These are phyloP conservation scores for Microcos paniculata DNA, from an alignment of 345 rosid species.

Conservation along the genomic window DNA sequence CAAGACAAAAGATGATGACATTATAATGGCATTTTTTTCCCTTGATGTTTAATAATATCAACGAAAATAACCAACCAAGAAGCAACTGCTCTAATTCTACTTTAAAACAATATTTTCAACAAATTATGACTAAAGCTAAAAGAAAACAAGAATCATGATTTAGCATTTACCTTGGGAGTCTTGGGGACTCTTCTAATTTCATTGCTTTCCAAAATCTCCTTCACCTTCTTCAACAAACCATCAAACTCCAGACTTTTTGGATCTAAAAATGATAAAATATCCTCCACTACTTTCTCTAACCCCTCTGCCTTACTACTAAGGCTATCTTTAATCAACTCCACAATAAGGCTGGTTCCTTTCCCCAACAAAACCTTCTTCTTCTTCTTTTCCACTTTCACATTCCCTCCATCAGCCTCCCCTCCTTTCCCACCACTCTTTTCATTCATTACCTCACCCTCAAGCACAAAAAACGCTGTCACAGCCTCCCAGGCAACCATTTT, in stretches of 20 bases:
- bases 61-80: neutral
- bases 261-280: constrained; percentile 43
- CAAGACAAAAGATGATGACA: neutral
- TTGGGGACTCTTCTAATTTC: constrained; percentile 93
- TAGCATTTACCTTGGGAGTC: constrained; percentile 68
- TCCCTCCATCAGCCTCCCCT: constrained; percentile 39
- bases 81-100: neutral
- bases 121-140: neutral
- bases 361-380: constrained; percentile 69
- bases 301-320: constrained; percentile 35
- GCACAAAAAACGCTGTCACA: constrained; percentile 52
- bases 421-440: constrained; percentile 27
- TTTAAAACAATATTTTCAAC: constrained; percentile 5
- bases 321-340: constrained; percentile 66
- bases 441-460: constrained; percentile 52
- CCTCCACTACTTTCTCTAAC: constrained; percentile 46
- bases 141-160: neutral
- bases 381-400: constrained; percentile 45
- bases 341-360: constrained; percentile 62
- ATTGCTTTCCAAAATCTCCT: constrained; percentile 82
- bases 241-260: constrained; percentile 50
- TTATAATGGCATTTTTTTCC: neutral
- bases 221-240: constrained; percentile 48
- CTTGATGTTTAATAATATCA: neutral
- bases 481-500: constrained; percentile 80